Conservation (phyloP, 768 basidiomycete species). For the Coprinellus micaceus region DNA sequence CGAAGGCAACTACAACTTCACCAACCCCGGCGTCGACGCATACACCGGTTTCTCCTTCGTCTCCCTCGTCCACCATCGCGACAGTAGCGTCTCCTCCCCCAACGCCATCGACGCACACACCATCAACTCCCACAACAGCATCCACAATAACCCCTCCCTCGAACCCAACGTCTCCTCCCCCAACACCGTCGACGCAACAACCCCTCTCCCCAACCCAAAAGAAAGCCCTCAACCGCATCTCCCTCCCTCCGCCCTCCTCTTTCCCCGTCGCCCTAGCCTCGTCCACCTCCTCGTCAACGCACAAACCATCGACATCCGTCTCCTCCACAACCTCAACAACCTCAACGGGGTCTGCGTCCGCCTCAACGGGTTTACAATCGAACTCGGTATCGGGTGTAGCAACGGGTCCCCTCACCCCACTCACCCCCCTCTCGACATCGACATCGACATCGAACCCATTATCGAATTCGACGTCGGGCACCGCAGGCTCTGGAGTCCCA, state of each 20-base stretch:
- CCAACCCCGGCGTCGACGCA: neutral
- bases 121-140: too few relatives aligned
- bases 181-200: neutral
- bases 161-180: neutral
- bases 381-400: too few relatives aligned
- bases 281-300: neutral
- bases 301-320: neutral
- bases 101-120: too few relatives aligned
- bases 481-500: too few relatives aligned
- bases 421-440: neutral
- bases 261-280: neutral
- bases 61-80: neutral
- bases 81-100: too few relatives aligned
- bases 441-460: neutral
- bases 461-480: too few relatives aligned
- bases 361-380: too few relatives aligned
- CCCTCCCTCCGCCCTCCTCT: constrained; percentile 14
- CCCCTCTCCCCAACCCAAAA: constrained; percentile 19
- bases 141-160: neutral
- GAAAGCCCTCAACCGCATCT: constrained; percentile 19
- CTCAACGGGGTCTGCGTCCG: constrained; percentile 10
- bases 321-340: neutral
- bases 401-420: neutral
- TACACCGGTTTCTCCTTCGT: neutral
- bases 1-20: neutral